A percentile compares a stretch with the other conserved stretches of the same genome.
phyloP scores from a whole-genome alignment of 1,284 basidiomycete species.

The Prillingera fragicola region DNA sequence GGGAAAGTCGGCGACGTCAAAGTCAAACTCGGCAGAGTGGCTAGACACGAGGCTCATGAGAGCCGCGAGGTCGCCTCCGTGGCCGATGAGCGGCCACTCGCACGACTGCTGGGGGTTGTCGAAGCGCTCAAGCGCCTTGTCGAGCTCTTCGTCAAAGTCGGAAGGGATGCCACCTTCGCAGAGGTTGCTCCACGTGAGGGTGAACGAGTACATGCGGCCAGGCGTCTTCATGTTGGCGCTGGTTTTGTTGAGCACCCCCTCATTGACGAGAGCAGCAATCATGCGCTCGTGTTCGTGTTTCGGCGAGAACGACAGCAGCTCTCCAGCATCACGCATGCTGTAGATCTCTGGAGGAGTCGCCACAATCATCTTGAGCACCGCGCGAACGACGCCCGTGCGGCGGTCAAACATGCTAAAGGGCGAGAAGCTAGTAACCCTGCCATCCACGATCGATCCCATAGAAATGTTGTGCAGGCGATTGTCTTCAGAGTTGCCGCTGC shows the following conservation, averaged over 20 bases:
- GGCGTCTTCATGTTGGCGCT: constrained; percentile 9
- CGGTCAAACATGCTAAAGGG: no score
- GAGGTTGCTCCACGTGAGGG: constrained; percentile 27
- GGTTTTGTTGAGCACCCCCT: constrained; percentile 29
- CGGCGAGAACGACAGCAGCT: constrained; percentile 58
- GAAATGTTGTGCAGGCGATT: constrained; percentile 59
- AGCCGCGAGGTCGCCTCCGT: constrained; percentile 33
- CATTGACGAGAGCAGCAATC: constrained; percentile 33
- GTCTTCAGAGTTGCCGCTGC: constrained; percentile 54
- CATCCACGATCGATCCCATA: constrained; percentile 52
- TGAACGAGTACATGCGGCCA: constrained; percentile 26
- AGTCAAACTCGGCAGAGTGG: constrained; percentile 31
- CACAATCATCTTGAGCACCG: constrained; percentile 60
- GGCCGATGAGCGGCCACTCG: constrained; percentile 32
- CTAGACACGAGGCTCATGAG: constrained; percentile 39
- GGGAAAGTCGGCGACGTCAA: constrained; percentile 25
- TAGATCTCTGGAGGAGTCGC: constrained; percentile 65
- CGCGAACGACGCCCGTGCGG: background rate
- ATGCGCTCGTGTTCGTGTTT: constrained; percentile 54
- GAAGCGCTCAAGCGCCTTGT: constrained; percentile 53
- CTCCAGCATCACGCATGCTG: constrained; percentile 55
- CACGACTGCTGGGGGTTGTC: constrained; percentile 51
- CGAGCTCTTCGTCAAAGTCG: constrained; percentile 61
- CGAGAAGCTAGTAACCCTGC: background rate
- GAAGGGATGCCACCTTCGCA: constrained; percentile 56